Percentiles rank a stretch among this genome's conserved stretches.
phyloP scores from a whole-genome alignment of 768 basidiomycete species.

The button mushroom (Agaricus bisporus) region DNA sequence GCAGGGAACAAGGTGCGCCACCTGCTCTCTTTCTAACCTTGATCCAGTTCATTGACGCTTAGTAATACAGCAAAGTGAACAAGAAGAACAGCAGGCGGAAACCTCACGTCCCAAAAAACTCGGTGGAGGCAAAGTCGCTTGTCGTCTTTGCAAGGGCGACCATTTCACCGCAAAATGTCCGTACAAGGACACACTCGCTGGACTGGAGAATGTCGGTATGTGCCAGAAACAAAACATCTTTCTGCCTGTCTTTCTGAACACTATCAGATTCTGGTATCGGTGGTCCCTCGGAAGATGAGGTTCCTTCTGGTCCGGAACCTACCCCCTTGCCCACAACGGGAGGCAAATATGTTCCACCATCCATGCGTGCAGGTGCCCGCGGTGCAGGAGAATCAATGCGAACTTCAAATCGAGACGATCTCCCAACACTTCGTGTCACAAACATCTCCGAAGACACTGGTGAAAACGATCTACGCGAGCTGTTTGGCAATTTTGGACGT shows the following conservation, averaged over 20 bases:
- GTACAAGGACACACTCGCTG: slow-evolving; percentile 89
- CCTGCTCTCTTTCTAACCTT: background rate
- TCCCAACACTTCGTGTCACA: slow-evolving; percentile 94
- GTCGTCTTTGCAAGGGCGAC: slow-evolving; percentile 92
- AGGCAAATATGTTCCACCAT: slow-evolving; percentile 93
- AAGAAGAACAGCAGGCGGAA: slow-evolving; percentile 61
- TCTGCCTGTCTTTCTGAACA: background rate
- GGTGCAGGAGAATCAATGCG: slow-evolving; percentile 77
- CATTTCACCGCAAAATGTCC: slow-evolving; percentile 99
- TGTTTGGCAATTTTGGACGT: slow-evolving; percentile 83
- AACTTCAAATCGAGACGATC: slow-evolving; percentile 72
- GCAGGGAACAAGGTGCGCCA: slow-evolving; percentile 56
- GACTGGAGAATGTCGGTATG: slow-evolving; percentile 57
- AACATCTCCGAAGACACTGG: slow-evolving; percentile 95
- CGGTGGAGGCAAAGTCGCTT: slow-evolving; percentile 84
- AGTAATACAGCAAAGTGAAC: slow-evolving; percentile 47
- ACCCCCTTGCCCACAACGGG: slow-evolving; percentile 38
- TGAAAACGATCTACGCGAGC: slow-evolving; percentile 88
- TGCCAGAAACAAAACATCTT: background rate
- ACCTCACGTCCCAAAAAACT: slow-evolving; percentile 63
- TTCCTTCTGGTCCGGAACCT: slow-evolving; percentile 24
- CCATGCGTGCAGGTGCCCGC: slow-evolving; percentile 68
- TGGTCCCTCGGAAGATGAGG: slow-evolving; percentile 32
- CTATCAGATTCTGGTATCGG: slow-evolving; percentile 22
- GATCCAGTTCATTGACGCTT: background rate